Percentiles rank a stretch among this genome's conserved stretches.
Conservation (phyloP, 495 filamentous ascomycete genomes). For the Penicillium odoratum region DNA sequence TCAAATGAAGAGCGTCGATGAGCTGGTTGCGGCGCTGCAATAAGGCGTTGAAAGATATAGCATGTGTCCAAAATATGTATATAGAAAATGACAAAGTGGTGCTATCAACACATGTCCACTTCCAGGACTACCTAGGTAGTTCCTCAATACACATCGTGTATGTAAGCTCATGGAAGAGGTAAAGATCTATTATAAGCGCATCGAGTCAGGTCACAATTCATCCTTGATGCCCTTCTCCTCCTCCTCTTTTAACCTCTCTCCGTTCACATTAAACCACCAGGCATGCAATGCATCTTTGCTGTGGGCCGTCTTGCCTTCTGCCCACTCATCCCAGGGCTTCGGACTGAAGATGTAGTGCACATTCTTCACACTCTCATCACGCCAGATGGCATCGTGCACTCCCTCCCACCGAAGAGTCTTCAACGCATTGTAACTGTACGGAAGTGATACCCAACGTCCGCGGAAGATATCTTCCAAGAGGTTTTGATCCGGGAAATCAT, state of each 20-base stretch:
- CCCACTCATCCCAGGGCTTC: conserved; percentile 75
- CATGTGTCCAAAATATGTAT: background rate
- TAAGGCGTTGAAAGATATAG: background rate
- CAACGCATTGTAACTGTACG: conserved; percentile 80
- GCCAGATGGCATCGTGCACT: conserved; percentile 73
- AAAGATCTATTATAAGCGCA: background rate
- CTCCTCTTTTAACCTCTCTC: conserved; percentile 52
- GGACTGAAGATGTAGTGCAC: conserved; percentile 77
- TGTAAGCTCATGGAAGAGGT: background rate
- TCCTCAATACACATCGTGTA: background rate
- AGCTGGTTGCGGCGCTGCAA: background rate
- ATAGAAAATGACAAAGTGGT: background rate
- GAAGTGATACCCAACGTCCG: conserved; percentile 69
- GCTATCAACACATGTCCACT: background rate
- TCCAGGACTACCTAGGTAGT: background rate
- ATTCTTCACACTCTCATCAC: conserved; percentile 73
- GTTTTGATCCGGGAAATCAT: conserved; percentile 77
- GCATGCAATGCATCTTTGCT: conserved; percentile 40
- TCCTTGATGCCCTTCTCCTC: conserved; percentile 35
- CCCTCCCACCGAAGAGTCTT: conserved; percentile 70
- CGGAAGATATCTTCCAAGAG: conserved; percentile 66
- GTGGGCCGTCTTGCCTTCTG: conserved; percentile 22
- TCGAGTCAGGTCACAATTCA: conserved; percentile 9
- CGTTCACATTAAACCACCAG: conserved; percentile 67
- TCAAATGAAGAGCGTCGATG: background rate